phyloP scores from a whole-genome alignment of 257 asterid genomes.

The Plantago elongata region DNA sequence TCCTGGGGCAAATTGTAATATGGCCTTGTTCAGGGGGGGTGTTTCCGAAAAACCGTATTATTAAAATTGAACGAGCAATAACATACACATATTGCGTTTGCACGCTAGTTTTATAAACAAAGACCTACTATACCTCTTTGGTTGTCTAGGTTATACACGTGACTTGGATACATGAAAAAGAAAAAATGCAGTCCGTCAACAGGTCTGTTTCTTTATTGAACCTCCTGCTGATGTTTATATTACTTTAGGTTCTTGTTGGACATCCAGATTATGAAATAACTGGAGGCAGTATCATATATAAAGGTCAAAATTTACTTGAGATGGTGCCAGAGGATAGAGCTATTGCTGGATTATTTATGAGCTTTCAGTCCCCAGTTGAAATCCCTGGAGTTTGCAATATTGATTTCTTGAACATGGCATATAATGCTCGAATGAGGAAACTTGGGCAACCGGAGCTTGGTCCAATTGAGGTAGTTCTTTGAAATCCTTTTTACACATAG shows the following conservation, averaged over 20 bases:
- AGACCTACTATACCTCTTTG: conserved; percentile 1
- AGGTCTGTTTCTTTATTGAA: conserved; percentile 20
- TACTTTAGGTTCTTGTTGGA: conserved; percentile 89
- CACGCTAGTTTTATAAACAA: not conserved
- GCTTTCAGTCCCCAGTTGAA: conserved; percentile 95
- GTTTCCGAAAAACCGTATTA: too few relatives aligned
- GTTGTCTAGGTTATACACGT: not conserved
- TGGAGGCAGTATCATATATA: conserved; percentile 73
- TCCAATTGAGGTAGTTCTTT: conserved; percentile 73
- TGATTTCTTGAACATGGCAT: conserved; percentile 93
- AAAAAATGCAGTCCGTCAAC: too few relatives aligned
- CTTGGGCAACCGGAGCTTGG: conserved; percentile 87
- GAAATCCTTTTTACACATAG: not conserved
- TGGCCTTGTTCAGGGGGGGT: too few relatives aligned
- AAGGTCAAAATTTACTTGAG: conserved; percentile 84
- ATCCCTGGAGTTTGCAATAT: conserved; percentile 97
- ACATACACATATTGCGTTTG: not conserved
- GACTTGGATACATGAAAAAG: conserved; percentile 4
- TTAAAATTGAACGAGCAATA: too few relatives aligned
- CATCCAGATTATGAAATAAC: conserved; percentile 97
- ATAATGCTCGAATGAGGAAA: conserved; percentile 77
- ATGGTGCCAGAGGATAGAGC: conserved; percentile 97
- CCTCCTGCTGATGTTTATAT: conserved; percentile 21
- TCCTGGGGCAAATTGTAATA: too few relatives aligned
- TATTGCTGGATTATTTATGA: conserved; percentile 92